phyloP scores from a whole-genome alignment of 139 green algal genomes.

The Auxenochlorella pyrenoidosa region DNA sequence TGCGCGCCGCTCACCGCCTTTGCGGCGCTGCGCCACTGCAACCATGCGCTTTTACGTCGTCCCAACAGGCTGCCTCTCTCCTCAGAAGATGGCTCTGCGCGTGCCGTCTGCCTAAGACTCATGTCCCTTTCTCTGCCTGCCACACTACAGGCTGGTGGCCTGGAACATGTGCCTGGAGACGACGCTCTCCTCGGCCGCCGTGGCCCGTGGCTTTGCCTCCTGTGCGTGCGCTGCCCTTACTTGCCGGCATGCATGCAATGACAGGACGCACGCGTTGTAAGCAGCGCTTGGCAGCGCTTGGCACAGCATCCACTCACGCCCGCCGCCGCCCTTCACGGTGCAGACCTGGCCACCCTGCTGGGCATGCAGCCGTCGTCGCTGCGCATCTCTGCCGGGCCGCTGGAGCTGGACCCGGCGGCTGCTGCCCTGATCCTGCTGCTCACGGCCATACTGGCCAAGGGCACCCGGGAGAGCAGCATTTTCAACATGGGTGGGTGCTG shows the following conservation, averaged over 20 bases:
- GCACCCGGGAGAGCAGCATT: slow-evolving; percentile 68
- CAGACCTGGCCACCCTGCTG: slow-evolving; percentile 71
- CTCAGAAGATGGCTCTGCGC: no score
- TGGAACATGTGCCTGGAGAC: slow-evolving; percentile 91
- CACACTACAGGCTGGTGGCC: slow-evolving; percentile 61
- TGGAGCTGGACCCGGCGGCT: slow-evolving; percentile 74
- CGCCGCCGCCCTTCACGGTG: no score
- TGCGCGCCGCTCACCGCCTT: neutral
- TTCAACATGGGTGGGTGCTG: slow-evolving; percentile 76
- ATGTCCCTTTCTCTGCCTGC: neutral
- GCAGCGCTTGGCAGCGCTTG: no score
- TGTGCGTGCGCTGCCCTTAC: slow-evolving; percentile 38
- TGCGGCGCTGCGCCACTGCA: no score
- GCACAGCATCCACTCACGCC: no score
- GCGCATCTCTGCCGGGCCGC: slow-evolving; percentile 43
- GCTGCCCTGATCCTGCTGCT: slow-evolving; percentile 50
- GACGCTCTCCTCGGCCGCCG: slow-evolving; percentile 77
- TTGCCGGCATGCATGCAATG: no score
- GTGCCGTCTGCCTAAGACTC: no score
- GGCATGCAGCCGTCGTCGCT: slow-evolving; percentile 52
- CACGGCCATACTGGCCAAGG: slow-evolving; percentile 66
- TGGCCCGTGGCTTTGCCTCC: slow-evolving; percentile 85
- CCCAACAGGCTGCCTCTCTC: no score
- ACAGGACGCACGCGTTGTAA: no score
- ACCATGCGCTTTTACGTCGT: no score